Base-by-base conservation (phyloP, 495 filamentous ascomycete species). In the Neurospora pannonica region DNA sequence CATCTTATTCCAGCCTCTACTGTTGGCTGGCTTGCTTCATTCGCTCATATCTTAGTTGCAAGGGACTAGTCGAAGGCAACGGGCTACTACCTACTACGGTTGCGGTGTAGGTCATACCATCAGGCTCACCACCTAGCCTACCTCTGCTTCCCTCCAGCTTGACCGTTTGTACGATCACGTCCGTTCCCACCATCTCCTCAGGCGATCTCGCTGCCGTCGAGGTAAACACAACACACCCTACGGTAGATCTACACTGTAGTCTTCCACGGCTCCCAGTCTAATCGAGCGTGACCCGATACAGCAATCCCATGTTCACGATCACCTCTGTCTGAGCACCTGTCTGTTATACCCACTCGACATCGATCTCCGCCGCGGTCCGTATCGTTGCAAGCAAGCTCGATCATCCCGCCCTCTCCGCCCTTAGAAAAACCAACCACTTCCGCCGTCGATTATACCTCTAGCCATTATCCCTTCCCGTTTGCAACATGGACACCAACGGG, bases 401-500 rank as follows among this genome's bases (percentile, higher is more conserved):
- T 62, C 28, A 6, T 34, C 15, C 13, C 21, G 28, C 15, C 28
- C 28, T 62, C 54, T 19, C 28, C 54, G 54, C 6, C 36, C 36
- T 37, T 37, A 37, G 7, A 8, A 37, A 8, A 37, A 36, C 34
- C 36, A 37, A 8, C 36, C 6, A 37, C 36, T 11, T 15, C 28
- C 7, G 3, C 19, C 38, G 7, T 28, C 38, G 39, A 43, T 36
- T 21, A 72, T 28, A 36, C 39, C 38, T 38, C 11, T 34, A 72
- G 24, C 71, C n/a, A 31, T 13, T 39, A 39, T 43, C 79, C 78
- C 19, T 15, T 34, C 46, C 43, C 5, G 7, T 31, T 42, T 38
- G 21, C 38, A 46, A 1, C 42, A 79, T 77, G 76, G 75, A 74
- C 39, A 74, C 71, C 38, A 81, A 81, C 77, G 81, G 80, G 75